Evolutionary conservation across 176 grass and related monocot species (phyloP), one percentile per base, ranked within the genome.

Genomic region (Oryza coarctata): DNA sequence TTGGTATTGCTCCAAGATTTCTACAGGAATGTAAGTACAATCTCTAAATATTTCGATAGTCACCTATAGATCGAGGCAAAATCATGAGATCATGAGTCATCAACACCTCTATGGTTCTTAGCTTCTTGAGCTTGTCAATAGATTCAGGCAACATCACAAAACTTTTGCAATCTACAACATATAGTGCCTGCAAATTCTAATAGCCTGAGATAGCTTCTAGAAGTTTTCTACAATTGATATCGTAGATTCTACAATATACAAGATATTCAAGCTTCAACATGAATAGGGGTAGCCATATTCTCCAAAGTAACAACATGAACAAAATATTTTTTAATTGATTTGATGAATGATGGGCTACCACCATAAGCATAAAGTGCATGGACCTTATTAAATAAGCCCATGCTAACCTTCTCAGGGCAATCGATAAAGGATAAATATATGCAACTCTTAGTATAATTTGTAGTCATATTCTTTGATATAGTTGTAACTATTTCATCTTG

Each of bases 61-160:
- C 71, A 73, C 71, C 71, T 26, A 83, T 72, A 34, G 81, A 58
- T 6, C 5, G 67, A 28, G 81, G 81, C 60, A 83, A 63, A 41
- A 6, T 62, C 31, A 47, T 14, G n/a, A 83, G 30, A 57, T 22
- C 12, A 1, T 23, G 1, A 63, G 11, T 1, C 0, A 2, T 6
- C 50, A 14, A 70, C 50, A 83, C 17, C 25, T 72, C 52, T n/a
- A 83, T 25, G 28, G 80, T 82, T 82, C 31, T 69, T 62, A 82
- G 35, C 44, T 82, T 82, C n/a, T 15, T 18, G 29, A 82, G 45
- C 36, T 63, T 62, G 10, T 68, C 68, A 63, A 73, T 13, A 5
- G 47, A 40, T 5, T 70, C 25, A 18, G 80, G 80, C 29, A 82
- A 62, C 36, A 1, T 47, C 0, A 1, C 0, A 61, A 82, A 32